A percentile compares a stretch with the other conserved stretches of the same genome.
Evolutionary conservation across 2,329 filamentous ascomycete genomes (phyloP).

Genomic region (Epichloe sibirici): DNA sequence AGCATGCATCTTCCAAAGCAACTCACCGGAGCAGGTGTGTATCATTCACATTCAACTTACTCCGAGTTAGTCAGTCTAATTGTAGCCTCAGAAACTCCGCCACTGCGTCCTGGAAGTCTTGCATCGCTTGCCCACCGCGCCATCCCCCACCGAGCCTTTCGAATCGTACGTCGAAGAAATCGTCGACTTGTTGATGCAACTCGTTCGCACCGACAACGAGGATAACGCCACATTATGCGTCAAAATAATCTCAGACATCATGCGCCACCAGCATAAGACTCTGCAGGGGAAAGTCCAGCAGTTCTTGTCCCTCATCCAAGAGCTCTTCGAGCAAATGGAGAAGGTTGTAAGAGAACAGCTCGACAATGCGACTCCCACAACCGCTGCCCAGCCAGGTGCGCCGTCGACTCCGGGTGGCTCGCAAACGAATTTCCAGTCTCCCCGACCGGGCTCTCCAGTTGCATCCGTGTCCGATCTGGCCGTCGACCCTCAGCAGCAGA

Average conservation of each 20-base stretch:
- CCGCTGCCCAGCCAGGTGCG: constrained; percentile 38
- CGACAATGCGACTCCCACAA: constrained; percentile 55
- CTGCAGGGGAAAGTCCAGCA: constrained; percentile 69
- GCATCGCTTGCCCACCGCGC: constrained; percentile 65
- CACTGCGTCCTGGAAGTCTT: constrained; percentile 92
- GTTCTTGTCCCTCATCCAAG: constrained; percentile 84
- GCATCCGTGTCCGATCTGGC: constrained; percentile 71
- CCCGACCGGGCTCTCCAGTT: constrained; percentile 79
- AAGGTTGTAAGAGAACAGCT: constrained; percentile 91
- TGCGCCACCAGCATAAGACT: constrained; percentile 80
- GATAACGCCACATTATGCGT: constrained; percentile 98
- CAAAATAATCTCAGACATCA: constrained; percentile 95
- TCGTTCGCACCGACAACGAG: constrained; percentile 89
- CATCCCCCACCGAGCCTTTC: constrained; percentile 63
- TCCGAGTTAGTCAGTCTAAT: constrained; percentile 9
- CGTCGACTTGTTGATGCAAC: constrained; percentile 76
- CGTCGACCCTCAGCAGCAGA: constrained; percentile 69
- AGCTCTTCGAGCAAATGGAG: constrained; percentile 93
- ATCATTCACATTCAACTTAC: not conserved
- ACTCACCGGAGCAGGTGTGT: constrained; percentile 74
- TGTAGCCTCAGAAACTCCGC: constrained; percentile 56
- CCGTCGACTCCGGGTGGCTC: constrained; percentile 56
- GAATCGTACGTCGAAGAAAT: constrained; percentile 82
- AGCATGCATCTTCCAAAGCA: constrained; percentile 81
- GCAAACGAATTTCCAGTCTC: constrained; percentile 69